Evolutionary conservation across 2,329 filamentous ascomycete species (phyloP).

Genomic region (Ophiostoma perfectum): DNA sequence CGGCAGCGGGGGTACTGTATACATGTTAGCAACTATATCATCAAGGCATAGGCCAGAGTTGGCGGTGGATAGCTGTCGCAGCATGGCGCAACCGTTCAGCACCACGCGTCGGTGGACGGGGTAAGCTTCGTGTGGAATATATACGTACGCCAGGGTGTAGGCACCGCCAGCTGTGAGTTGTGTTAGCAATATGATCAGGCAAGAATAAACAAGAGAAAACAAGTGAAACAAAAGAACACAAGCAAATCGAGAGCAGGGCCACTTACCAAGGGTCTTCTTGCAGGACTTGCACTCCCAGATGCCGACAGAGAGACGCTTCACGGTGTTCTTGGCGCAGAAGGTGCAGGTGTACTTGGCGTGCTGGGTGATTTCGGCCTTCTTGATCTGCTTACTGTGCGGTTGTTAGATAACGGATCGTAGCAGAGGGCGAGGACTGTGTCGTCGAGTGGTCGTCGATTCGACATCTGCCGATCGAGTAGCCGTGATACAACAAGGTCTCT

Average conservation of each 20-base stretch:
- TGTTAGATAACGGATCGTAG: slow-evolving; percentile 21
- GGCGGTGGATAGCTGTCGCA: not conserved
- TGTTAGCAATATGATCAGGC: slow-evolving; percentile 18
- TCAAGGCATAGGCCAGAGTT: not conserved
- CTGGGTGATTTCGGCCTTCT: slow-evolving; percentile 99
- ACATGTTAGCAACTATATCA: slow-evolving; percentile 15
- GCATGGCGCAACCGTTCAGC: not conserved
- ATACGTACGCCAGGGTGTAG: slow-evolving; percentile 90
- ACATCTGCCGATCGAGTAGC: not conserved
- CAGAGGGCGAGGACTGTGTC: not conserved
- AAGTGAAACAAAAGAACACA: not conserved
- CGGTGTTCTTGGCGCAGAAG: slow-evolving; percentile 96
- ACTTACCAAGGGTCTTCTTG: slow-evolving; percentile 72
- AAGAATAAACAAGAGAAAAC: not conserved
- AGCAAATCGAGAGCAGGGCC: not conserved
- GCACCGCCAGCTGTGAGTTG: slow-evolving; percentile 62
- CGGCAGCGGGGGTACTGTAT: slow-evolving; percentile 78
- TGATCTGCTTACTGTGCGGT: slow-evolving; percentile 76
- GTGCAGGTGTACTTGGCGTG: slow-evolving; percentile 94
- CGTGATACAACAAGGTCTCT: slow-evolving; percentile 5
- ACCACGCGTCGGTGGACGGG: not conserved
- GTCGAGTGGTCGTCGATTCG: not conserved
- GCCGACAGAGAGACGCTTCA: slow-evolving; percentile 59
- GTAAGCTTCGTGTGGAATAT: not conserved
- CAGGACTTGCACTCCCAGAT: slow-evolving; percentile 94